Conservation (phyloP, 805 yeast species). For the Saccharomycopsis babjevae region DNA sequence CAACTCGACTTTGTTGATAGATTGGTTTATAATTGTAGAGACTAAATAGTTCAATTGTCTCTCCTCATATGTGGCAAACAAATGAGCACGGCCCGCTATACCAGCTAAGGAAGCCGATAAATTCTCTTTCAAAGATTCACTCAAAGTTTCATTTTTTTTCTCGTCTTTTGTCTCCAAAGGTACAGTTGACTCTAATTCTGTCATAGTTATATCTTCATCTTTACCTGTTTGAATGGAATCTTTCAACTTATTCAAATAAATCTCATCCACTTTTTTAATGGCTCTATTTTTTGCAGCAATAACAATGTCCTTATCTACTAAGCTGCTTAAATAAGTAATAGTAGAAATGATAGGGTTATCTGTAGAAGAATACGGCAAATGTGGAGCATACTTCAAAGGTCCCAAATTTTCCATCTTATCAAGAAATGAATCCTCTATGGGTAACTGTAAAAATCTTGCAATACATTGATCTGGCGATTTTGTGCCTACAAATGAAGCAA, state of each 20-base stretch:
- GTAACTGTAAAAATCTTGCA: slow-evolving; percentile 64
- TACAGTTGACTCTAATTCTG: slow-evolving; percentile 16
- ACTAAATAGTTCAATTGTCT: slow-evolving; percentile 58
- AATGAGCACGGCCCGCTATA: slow-evolving; percentile 68
- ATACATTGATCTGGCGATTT: slow-evolving; percentile 74
- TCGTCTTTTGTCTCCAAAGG: slow-evolving; percentile 7
- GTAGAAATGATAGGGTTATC: slow-evolving; percentile 94
- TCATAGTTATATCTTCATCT: slow-evolving; percentile 11
- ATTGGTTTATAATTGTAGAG: slow-evolving; percentile 48
- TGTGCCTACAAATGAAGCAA: slow-evolving; percentile 56
- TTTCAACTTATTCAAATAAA: slow-evolving; percentile 17
- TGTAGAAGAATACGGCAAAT: slow-evolving; percentile 71
- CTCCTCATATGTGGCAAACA: slow-evolving; percentile 73
- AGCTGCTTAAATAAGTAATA: slow-evolving; percentile 74
- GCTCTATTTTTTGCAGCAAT: slow-evolving; percentile 23
- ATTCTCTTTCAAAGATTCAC: slow-evolving; percentile 40
- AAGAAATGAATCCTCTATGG: slow-evolving; percentile 68
- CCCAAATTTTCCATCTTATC: slow-evolving; percentile 39
- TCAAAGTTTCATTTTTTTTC: slow-evolving; percentile 1
- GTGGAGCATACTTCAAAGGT: slow-evolving; percentile 71
- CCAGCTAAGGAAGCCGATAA: slow-evolving; percentile 64
- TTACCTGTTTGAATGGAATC: slow-evolving; percentile 16
- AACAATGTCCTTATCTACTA: slow-evolving; percentile 70
- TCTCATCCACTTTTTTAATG: slow-evolving; percentile 13
- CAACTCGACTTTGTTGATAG: slow-evolving; percentile 52